Evolutionary conservation across 208 protist species (phyloP), one percentile per base, ranked within the genome.

Genomic region (Phytomonas serpens): DNA sequence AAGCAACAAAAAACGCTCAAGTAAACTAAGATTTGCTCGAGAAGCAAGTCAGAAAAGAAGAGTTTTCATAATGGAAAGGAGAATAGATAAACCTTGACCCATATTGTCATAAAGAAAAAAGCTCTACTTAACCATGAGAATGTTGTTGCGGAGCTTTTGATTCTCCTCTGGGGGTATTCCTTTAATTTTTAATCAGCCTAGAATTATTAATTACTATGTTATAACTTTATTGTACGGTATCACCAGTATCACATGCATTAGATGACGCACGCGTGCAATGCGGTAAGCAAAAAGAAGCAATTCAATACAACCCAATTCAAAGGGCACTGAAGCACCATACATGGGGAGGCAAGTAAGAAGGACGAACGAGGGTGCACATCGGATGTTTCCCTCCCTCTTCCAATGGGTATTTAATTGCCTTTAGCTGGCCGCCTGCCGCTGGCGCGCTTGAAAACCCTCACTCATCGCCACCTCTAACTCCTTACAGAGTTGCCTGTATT

Each of bases 391-490:
- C 40, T 47, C 16, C 4, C 40, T 11, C 40, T 19, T 19, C 40
- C 4, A 47, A 47, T 47, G 40, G 7, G 14, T 16, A 47, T 47
- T 47, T 47, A 47, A 47, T 47, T 11, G 40, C 40, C 16, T 3
- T 47, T 47, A 47, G 40, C 40, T 11, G 40, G 14, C 9, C 40
- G 40, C 40, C 40, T 47, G 7, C 14, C 40, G 7, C 9, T 47
- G 40, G 52, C 88, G 85, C 5, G 61, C 42, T 23, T 61, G 67
- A 36, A 80, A 90, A n/a, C 87, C 84, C 23, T 75, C 77, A 52
- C 89, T 76, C 75, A 83, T 81, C 13, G 82, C 85, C 23, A 7
- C 33, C 34, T 94, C 86, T 33, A 92, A 69, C 36, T 85, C 82
- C 34, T 79, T 68, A 72, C 84, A 82, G 27, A 89, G 75, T 32